phyloP scores from a whole-genome alignment of 371 early-diverging fungal species.

The Mucor lusitanicus region DNA sequence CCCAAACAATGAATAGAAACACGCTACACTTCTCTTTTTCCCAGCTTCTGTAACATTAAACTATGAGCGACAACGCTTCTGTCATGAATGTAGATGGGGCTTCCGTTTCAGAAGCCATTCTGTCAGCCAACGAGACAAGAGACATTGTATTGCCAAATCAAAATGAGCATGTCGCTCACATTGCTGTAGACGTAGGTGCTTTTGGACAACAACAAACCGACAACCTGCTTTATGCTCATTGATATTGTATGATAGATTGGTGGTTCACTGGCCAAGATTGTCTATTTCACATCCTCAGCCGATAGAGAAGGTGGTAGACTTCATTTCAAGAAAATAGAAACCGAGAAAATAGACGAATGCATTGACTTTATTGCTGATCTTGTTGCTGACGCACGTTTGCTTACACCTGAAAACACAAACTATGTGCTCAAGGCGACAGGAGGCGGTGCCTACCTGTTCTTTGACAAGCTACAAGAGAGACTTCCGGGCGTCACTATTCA shows the following conservation, averaged over 20 bases:
- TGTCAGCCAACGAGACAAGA: constrained; percentile 58
- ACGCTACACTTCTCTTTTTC: neutral
- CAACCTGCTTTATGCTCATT: neutral
- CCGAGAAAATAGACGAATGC: constrained; percentile 88
- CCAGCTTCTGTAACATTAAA: neutral
- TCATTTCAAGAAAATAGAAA: constrained; percentile 94
- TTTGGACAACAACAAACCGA: neutral
- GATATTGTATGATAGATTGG: constrained; percentile 66
- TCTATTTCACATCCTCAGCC: constrained; percentile 75
- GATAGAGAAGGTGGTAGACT: constrained; percentile 80
- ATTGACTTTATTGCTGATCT: constrained; percentile 80
- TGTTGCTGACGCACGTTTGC: constrained; percentile 55
- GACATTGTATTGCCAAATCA: constrained; percentile 92
- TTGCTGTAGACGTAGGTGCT: constrained; percentile 84
- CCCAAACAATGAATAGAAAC: neutral
- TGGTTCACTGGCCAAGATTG: constrained; percentile 93
- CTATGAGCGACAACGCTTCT: constrained; percentile 2
- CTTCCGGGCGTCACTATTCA: constrained; percentile 67
- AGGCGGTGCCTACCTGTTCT: constrained; percentile 82
- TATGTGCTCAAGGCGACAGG: constrained; percentile 79
- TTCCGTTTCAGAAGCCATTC: constrained; percentile 65
- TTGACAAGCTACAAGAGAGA: constrained; percentile 54
- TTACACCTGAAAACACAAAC: constrained; percentile 32
- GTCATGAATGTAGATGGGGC: constrained; percentile 71
- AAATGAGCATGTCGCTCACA: constrained; percentile 81